Conservation (phyloP, 2,329 filamentous ascomycete species). For the Zymoseptoria ardabiliae region DNA sequence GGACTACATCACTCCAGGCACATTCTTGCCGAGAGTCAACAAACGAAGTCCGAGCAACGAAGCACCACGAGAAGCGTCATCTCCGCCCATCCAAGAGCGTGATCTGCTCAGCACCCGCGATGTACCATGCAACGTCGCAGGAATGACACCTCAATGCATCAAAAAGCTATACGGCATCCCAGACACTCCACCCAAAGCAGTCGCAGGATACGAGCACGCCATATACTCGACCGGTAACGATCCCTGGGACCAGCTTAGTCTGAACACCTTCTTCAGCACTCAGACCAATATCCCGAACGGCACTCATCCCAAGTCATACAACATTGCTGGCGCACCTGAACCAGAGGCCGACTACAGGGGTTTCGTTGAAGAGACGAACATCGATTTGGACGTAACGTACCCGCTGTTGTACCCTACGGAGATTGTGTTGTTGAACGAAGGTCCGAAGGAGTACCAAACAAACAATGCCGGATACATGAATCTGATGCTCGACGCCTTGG, state of each 20-base stretch:
- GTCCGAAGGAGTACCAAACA: neutral
- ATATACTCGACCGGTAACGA: neutral
- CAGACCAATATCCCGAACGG: neutral
- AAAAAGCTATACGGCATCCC: constrained; percentile 1
- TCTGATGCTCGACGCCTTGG: neutral
- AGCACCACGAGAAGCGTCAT: constrained; percentile 14
- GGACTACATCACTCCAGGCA: constrained; percentile 53
- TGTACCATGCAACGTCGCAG: neutral
- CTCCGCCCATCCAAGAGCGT: constrained; percentile 11
- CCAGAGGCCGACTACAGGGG: constrained; percentile 26
- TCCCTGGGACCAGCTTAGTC: neutral
- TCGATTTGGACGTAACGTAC: neutral
- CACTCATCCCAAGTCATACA: constrained; percentile 9
- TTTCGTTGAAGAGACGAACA: neutral
- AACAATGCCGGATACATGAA: neutral
- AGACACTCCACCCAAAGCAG: constrained; percentile 6
- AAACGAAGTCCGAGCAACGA: constrained; percentile 10
- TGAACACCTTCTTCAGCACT: neutral
- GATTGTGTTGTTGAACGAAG: neutral
- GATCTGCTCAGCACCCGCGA: constrained; percentile 6
- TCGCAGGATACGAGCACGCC: constrained; percentile 2
- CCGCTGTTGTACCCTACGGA: neutral
- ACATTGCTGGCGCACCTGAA: constrained; percentile 31
- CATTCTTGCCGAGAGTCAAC: constrained; percentile 33
- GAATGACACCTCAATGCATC: constrained; percentile 1